Evolutionary conservation across 106 monocot species (phyloP), one percentile per base, ranked within the genome.

Genomic region (Triglochin maritima): DNA sequence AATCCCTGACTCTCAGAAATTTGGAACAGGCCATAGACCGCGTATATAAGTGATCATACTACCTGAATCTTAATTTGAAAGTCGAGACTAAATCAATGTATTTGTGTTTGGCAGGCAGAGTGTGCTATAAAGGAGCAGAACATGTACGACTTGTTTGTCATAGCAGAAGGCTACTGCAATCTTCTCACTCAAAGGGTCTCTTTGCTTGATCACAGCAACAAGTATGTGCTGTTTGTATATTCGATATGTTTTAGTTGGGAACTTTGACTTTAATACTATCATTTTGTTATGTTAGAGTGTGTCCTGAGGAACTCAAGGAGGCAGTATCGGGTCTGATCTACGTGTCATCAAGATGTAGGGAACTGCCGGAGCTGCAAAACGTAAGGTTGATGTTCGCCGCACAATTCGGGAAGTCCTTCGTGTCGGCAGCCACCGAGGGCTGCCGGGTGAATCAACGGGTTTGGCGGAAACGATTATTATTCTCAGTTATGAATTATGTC

Each of bases 241-340:
- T n/a, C 57, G 11, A 6, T 46, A 15, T 5, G 5, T 44, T 45
- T 46, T 46, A 11, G 55, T 17, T 68, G n/a, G 4, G 4, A 41
- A 50, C n/a, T 41, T 41, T 44, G 3, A 10, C 9, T 13, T 46
- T 44, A 46, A 7, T 54, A 4, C 10, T 65, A 50, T 3, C 7
- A 43, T 50, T 53, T 53, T 50, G 53, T 13, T 13, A 17, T 5
- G 46, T 13, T 67, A 95, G 90, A 62, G 82, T 81, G 16, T 96
- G 90, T 59, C 95, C 95, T 7, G 79, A 81, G 9, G 95, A 96
- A 76, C 83, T 96, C 50, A 69, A 68, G 12, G 95, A 96, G 72
- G 83, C 85, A 3, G 63, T 79, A 12, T 63, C 90, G 4, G 77
- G 87, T 49, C 62, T 96, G 46, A 53, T 83, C 2, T 96, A 81